Evolutionary conservation across 1,284 basidiomycete species (phyloP).

Genomic region (Coniophora puteana): DNA sequence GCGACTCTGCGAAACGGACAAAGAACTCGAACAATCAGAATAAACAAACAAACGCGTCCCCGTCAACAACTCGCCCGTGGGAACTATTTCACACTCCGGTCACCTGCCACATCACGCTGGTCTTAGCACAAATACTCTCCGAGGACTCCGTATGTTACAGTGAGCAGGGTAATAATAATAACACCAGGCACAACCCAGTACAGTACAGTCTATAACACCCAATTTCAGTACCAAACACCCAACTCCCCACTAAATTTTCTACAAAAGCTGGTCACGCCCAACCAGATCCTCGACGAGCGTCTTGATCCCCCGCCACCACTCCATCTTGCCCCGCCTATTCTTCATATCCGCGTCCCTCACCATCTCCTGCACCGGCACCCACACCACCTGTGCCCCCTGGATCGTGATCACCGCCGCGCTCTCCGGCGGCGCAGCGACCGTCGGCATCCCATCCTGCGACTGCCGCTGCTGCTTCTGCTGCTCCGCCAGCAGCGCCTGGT

Average conservation of each 20-base stretch:
- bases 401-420: slow-evolving; percentile 92
- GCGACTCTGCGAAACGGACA: too few species aligned
- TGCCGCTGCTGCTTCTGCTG: slow-evolving; percentile 48
- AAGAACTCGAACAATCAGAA: too few species aligned
- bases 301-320: slow-evolving; percentile 81
- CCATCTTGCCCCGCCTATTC: slow-evolving; percentile 76
- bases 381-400: slow-evolving; percentile 74
- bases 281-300: slow-evolving; percentile 71
- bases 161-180: too few species aligned
- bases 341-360: slow-evolving; percentile 86
- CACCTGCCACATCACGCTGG: too few species aligned
- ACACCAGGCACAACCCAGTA: too few species aligned
- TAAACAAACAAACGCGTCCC: too few species aligned
- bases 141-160: too few species aligned
- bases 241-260: neutral
- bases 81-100: too few species aligned
- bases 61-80: too few species aligned
- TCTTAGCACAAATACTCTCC: too few species aligned
- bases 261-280: slow-evolving; percentile 51
- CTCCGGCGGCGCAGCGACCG: slow-evolving; percentile 78
- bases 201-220: too few species aligned
- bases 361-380: slow-evolving; percentile 86
- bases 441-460: slow-evolving; percentile 69
- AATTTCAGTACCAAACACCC: neutral
- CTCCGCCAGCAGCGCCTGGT: slow-evolving; percentile 45